A percentile compares a stretch with the other conserved stretches of the same genome.
phyloP scores from a whole-genome alignment of 2,329 filamentous ascomycete species.

The Raffaelea ambrosiae region DNA sequence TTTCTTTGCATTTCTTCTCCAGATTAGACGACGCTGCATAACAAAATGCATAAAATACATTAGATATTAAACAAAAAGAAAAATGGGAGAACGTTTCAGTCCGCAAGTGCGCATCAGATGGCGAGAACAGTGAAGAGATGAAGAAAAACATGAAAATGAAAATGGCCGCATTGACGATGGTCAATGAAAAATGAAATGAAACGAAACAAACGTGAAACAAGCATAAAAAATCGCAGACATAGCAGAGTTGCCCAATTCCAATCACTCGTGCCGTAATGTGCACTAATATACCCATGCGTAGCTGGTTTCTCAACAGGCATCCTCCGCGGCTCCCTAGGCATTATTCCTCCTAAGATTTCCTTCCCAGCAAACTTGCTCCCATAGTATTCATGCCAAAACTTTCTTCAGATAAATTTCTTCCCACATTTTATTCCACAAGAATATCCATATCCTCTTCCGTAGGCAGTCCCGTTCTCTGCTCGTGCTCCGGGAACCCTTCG shows the following conservation, averaged over 20 bases:
- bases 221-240: background rate
- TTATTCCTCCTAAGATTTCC: background rate
- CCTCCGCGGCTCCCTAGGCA: background rate
- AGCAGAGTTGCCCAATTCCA: background rate
- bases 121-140: background rate
- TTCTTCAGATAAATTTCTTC: background rate
- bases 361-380: background rate
- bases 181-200: background rate
- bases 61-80: background rate
- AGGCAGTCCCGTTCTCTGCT: conserved; percentile 21
- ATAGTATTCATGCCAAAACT: background rate
- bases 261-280: background rate
- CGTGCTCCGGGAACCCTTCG: conserved; percentile 28
- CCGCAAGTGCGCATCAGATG: no score
- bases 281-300: background rate
- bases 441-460: conserved; percentile 33
- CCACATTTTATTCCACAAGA: conserved; percentile 26
- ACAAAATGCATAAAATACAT: background rate
- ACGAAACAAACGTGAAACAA: background rate
- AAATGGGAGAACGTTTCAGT: no score
- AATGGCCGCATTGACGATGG: background rate
- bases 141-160: background rate
- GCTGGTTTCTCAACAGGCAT: background rate
- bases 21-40: no score
- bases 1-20: no score